These are phyloP conservation scores for Trichoderma virens DNA, from an alignment of 495 filamentous ascomycete species.

Conservation along the genomic window DNA sequence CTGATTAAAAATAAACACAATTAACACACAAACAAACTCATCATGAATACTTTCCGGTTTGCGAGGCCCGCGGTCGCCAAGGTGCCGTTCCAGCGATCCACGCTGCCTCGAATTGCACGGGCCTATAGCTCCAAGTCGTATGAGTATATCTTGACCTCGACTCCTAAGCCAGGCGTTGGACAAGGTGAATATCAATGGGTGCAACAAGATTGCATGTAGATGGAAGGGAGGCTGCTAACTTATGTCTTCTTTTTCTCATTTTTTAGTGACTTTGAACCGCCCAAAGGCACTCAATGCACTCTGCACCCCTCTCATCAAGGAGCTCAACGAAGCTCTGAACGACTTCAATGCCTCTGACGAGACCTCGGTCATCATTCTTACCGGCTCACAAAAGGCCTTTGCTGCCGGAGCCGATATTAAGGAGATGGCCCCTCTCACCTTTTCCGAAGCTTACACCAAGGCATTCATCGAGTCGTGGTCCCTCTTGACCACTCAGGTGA, in stretches of 20 bases:
- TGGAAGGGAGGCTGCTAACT: not conserved
- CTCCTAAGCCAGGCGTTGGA: slow-evolving; percentile 79
- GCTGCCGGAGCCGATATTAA: slow-evolving; percentile 98
- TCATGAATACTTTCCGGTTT: slow-evolving; percentile 50
- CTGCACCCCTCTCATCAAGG: slow-evolving; percentile 74
- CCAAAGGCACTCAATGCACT: slow-evolving; percentile 94
- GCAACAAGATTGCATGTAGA: slow-evolving; percentile 4
- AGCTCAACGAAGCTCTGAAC: slow-evolving; percentile 77
- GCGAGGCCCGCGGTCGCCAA: slow-evolving; percentile 50
- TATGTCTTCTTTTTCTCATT: slow-evolving; percentile 13
- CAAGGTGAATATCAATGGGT: slow-evolving; percentile 52
- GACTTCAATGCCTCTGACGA: slow-evolving; percentile 60
- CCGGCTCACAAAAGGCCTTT: slow-evolving; percentile 80
- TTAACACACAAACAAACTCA: not conserved
- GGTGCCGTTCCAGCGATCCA: slow-evolving; percentile 19
- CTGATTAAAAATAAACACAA: not conserved
- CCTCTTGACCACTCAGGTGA: slow-evolving; percentile 65
- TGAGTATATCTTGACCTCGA: slow-evolving; percentile 72
- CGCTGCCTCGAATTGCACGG: slow-evolving; percentile 51
- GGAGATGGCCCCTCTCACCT: slow-evolving; percentile 90
- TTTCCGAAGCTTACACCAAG: slow-evolving; percentile 70
- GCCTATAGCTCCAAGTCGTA: slow-evolving; percentile 50
- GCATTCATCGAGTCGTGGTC: slow-evolving; percentile 96
- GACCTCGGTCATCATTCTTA: slow-evolving; percentile 75
- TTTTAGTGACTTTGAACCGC: slow-evolving; percentile 82